phyloP scores from a whole-genome alignment of 2,329 filamentous ascomycete genomes.

The Fusarium dimerum region DNA sequence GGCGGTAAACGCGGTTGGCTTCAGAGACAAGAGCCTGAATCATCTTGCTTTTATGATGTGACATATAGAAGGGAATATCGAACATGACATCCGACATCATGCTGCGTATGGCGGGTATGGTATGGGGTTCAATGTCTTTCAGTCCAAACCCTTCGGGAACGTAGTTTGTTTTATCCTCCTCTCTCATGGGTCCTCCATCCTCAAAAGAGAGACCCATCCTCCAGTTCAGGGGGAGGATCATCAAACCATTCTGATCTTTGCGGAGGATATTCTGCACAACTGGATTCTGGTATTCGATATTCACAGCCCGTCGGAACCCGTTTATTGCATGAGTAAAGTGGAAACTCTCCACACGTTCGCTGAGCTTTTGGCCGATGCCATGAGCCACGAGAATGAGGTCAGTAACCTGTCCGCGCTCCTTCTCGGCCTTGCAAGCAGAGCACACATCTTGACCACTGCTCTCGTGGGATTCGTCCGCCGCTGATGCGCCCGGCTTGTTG shows the following conservation, averaged over 20 bases:
- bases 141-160: conserved; percentile 63
- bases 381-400: conserved; percentile 91
- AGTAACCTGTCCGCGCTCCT: conserved; percentile 69
- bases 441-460: conserved; percentile 40
- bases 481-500: conserved; percentile 29
- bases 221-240: conserved; percentile 96
- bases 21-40: conserved; percentile 84
- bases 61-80: conserved; percentile 97
- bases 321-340: conserved; percentile 98
- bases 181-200: conserved; percentile 65
- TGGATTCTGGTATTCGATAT: conserved; percentile 76
- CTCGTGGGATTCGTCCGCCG: conserved; percentile 32
- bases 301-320: conserved; percentile 80
- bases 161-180: conserved; percentile 54
- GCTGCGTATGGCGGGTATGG: conserved; percentile 87
- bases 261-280: conserved; percentile 75
- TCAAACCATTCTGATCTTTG: conserved; percentile 80
- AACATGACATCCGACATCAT: conserved; percentile 98
- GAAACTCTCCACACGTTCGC: conserved; percentile 91
- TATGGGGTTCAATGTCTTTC: conserved; percentile 88
- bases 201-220: conserved; percentile 85
- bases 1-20: conserved; percentile 90
- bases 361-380: conserved; percentile 95
- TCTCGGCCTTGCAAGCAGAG: conserved; percentile 63
- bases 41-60: conserved; percentile 94